Conservation (phyloP, 352 stramenopile genomes). For the Phytophthora podocarpi region DNA sequence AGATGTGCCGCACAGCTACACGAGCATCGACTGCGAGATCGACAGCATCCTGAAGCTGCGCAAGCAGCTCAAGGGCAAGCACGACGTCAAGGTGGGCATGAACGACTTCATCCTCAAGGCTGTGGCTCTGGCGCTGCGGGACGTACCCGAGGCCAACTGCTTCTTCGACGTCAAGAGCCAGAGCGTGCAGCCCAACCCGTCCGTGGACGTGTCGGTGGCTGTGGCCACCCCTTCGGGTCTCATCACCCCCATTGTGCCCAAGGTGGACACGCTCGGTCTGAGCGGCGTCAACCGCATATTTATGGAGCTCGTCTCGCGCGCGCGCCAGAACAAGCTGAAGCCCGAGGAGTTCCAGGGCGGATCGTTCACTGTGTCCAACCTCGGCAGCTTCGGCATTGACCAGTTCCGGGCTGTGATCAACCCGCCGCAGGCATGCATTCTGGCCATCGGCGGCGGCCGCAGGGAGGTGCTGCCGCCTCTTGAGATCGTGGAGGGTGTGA, state of each 20-base stretch:
- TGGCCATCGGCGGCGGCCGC: conserved; percentile 95
- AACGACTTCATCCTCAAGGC: conserved; percentile 99
- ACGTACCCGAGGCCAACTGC: conserved; percentile 95
- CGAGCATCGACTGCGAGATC: conserved; percentile 96
- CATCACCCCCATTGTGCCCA: conserved; percentile 98
- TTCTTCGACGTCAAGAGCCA: conserved; percentile 69
- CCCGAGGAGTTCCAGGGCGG: conserved; percentile 99
- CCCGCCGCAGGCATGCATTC: conserved; percentile 97
- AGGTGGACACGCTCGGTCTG: conserved; percentile 94
- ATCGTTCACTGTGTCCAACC: conserved; percentile 99
- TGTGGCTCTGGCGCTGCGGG: conserved; percentile 95
- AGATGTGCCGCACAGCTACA: conserved; percentile 97
- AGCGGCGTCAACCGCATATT: conserved; percentile 95
- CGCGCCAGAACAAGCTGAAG: conserved; percentile 96
- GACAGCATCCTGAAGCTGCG: conserved; percentile 91
- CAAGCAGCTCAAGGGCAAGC: conserved; percentile 91
- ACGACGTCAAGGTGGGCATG: conserved; percentile 97
- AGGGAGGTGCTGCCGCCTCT: conserved; percentile 82
- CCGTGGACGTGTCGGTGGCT: conserved; percentile 97
- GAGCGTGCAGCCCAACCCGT: conserved; percentile 82
- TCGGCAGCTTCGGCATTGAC: conserved; percentile 98
- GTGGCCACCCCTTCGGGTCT: conserved; percentile 97
- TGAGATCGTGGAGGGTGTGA: conserved; percentile 46
- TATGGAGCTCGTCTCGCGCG: conserved; percentile 96
- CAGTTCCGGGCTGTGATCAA: conserved; percentile 99